Conservation (phyloP, 306 rosid species). For the Ormosia semicastrata region DNA sequence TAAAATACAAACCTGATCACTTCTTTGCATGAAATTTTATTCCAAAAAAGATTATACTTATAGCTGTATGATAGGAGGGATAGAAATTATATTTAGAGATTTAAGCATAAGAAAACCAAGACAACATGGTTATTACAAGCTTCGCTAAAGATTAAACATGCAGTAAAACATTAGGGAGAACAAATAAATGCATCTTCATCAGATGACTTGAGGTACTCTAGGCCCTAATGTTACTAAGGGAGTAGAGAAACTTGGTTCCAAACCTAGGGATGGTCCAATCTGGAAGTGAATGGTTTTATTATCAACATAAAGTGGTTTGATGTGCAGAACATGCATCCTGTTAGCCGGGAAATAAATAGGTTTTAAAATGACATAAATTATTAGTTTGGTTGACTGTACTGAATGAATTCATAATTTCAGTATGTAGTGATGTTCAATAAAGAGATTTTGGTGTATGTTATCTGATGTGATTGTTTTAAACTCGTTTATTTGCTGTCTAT, state of each 20-base stretch:
- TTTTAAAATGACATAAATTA: background rate
- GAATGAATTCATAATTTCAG: background rate
- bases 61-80: background rate
- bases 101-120: background rate
- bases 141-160: background rate
- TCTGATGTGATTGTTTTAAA: constrained; percentile 3
- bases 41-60: background rate
- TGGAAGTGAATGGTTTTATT: background rate
- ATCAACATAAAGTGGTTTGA: background rate
- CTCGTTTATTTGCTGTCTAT: background rate
- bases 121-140: background rate
- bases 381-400: background rate
- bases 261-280: background rate
- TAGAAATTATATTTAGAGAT: background rate
- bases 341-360: background rate
- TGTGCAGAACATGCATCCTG: background rate
- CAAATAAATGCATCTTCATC: background rate
- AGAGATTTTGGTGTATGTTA: background rate
- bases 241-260: background rate
- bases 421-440: background rate
- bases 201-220: background rate
- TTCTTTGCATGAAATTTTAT: background rate
- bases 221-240: background rate
- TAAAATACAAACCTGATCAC: background rate
- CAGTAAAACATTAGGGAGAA: background rate